phyloP scores from a whole-genome alignment of 257 asterid genomes.

The Ehretia macrophylla region DNA sequence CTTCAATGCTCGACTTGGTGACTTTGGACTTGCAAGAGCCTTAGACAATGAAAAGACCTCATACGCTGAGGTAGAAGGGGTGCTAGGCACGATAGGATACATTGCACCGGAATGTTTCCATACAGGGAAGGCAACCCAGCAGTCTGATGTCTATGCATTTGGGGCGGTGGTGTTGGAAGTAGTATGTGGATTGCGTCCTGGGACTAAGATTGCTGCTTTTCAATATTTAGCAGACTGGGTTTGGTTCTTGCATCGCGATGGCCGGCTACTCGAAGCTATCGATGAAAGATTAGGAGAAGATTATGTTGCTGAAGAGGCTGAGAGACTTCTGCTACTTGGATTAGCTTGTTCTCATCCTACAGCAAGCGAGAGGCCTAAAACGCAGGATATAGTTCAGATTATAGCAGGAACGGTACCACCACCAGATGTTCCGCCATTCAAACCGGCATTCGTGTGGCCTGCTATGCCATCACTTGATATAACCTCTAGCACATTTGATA shows the following conservation, averaged over 20 bases:
- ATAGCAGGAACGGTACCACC: conserved; percentile 20
- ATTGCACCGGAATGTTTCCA: conserved; percentile 42
- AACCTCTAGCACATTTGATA: conserved; percentile 18
- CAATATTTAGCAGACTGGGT: conserved; percentile 33
- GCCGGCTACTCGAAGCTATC: conserved; percentile 25
- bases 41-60: conserved; percentile 37
- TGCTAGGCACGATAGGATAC: conserved; percentile 36
- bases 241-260: conserved; percentile 33
- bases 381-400: conserved; percentile 30
- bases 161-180: conserved; percentile 36
- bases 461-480: conserved; percentile 13
- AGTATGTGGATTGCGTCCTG: conserved; percentile 28
- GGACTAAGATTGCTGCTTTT: conserved; percentile 22
- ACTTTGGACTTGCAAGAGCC: conserved; percentile 43
- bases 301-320: conserved; percentile 31
- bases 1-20: conserved; percentile 44
- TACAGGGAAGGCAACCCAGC: conserved; percentile 37
- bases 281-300: conserved; percentile 23
- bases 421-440: conserved; percentile 34
- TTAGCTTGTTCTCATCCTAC: conserved; percentile 48
- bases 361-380: conserved; percentile 33
- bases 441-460: conserved; percentile 44
- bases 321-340: conserved; percentile 34
- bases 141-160: conserved; percentile 37
- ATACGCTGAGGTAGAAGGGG: conserved; percentile 28